Conservation (phyloP, 139 green algal genomes). For the Chlorella ohadii region DNA sequence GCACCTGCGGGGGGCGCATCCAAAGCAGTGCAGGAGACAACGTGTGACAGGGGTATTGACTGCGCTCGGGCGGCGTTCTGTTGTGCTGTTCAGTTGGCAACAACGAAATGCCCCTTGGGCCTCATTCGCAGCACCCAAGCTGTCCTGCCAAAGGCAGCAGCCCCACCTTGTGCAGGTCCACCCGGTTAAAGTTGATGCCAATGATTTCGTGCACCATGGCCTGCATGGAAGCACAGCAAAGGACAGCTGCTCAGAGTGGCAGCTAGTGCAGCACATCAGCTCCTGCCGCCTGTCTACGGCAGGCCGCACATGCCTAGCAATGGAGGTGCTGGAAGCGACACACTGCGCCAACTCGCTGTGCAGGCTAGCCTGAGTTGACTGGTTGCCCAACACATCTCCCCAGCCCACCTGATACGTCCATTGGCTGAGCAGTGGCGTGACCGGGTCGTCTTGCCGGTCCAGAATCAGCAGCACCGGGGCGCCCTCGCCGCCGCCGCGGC, state of each 20-base stretch:
- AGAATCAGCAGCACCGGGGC: conserved; percentile 84
- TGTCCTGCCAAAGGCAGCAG: no score
- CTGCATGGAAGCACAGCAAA: conserved; percentile 28
- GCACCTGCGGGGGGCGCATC: conserved; percentile 18
- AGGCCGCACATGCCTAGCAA: no score
- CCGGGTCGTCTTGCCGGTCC: conserved; percentile 88
- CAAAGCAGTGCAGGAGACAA: no score
- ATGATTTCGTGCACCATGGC: conserved; percentile 96
- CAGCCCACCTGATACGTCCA: conserved; percentile 72
- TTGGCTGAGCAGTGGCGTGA: conserved; percentile 85
- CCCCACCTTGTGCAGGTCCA: conserved; percentile 39
- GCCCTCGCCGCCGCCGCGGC: conserved; percentile 45
- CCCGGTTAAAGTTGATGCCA: conserved; percentile 64
- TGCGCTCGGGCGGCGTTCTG: no score
- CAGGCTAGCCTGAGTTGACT: background rate
- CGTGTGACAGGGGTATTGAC: no score
- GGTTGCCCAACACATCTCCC: background rate
- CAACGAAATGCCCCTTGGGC: no score
- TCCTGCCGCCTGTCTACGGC: no score
- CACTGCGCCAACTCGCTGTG: no score
- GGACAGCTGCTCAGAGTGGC: background rate
- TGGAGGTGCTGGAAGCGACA: no score
- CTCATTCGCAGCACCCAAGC: no score
- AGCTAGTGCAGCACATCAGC: background rate
- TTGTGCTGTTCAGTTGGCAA: no score